Evolutionary conservation across 1,284 basidiomycete species (phyloP), one percentile per base, ranked within the genome.

Genomic region (Leccinum griseonigrum): DNA sequence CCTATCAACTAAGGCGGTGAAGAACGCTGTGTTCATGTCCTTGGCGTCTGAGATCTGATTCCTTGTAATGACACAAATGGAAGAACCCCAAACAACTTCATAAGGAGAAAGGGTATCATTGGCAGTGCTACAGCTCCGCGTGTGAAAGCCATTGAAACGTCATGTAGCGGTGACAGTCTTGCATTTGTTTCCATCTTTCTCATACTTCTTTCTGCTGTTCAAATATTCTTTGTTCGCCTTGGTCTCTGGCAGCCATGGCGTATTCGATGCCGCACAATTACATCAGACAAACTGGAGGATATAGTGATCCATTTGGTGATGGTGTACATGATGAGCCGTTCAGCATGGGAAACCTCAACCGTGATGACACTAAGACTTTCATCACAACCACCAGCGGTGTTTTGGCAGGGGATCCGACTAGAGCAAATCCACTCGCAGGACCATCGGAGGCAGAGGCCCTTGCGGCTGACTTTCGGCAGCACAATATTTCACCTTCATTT

Each of bases 301-400:
- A 60, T 54, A 43, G 22, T 28, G 75, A 75, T 62, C 68, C 73
- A 22, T 74, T 76, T 48, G 62, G 63, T 43, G 74, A 74, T 52
- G 58, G 63, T 28, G 34, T 22, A 58, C 57, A 61, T 18, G 63
- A 72, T 43, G 65, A 66, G 7, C 74, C 73, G 7, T 72, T 69
- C 57, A 63, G 29, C 38, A 29, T 57, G 5, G 64, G 51, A 51
- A 58, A 56, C 31, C 53, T 63, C 54, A 61, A 46, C 31, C 57
- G 56, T 32, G 68, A 69, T 57, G 73, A 69, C 60, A 54, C 56
- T 48, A 63, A 60, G 50, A 69, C 68, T 32, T 71, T 71, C 32
- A 36, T 52, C 58, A 63, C 71, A 16, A 62, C 63, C 2, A 63
- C 70, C 29, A 75, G 69, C 28, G 70, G 63, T 31, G 56, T 65